These are phyloP conservation scores for Phytophthora crassamura DNA, from an alignment of 352 stramenopile genomes.

Conservation along the genomic window DNA sequence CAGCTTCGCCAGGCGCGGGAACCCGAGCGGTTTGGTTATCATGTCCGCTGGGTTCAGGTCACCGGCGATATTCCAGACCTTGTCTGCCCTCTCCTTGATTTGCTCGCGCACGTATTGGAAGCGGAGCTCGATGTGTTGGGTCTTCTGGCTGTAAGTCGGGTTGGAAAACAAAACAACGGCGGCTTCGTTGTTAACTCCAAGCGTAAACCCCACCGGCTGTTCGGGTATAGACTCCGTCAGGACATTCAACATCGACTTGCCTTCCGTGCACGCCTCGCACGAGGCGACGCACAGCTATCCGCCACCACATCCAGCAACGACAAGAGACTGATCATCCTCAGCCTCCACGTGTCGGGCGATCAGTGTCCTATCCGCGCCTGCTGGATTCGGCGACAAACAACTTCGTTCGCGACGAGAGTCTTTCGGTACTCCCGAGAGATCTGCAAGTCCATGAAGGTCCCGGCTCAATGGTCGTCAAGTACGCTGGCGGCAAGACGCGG, in stretches of 20 bases:
- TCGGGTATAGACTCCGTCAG: constrained; percentile 17
- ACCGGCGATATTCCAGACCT: constrained; percentile 7
- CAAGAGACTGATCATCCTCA: too few species aligned
- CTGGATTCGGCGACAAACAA: too few species aligned
- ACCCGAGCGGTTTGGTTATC: constrained; percentile 16
- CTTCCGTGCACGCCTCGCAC: constrained; percentile 23
- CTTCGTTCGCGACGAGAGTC: too few species aligned
- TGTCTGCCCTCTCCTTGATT: not conserved
- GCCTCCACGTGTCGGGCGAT: too few species aligned
- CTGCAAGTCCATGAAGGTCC: too few species aligned
- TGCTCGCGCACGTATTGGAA: constrained; percentile 28
- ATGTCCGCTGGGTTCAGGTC: constrained; percentile 16
- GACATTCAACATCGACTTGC: not conserved
- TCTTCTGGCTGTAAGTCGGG: constrained; percentile 12
- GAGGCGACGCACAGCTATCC: constrained; percentile 31
- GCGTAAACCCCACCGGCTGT: not conserved
- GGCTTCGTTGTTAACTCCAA: constrained; percentile 31
- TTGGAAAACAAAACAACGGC: constrained; percentile 24
- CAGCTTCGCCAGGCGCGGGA: constrained; percentile 3
- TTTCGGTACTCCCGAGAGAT: too few species aligned
- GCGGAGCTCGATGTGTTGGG: constrained; percentile 13
- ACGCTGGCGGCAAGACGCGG: too few species aligned
- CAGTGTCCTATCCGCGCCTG: too few species aligned
- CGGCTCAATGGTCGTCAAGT: too few species aligned
- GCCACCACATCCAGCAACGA: too few species aligned